phyloP scores from a whole-genome alignment of 1,284 basidiomycete species.

The Lignosus rhinocerotis region DNA sequence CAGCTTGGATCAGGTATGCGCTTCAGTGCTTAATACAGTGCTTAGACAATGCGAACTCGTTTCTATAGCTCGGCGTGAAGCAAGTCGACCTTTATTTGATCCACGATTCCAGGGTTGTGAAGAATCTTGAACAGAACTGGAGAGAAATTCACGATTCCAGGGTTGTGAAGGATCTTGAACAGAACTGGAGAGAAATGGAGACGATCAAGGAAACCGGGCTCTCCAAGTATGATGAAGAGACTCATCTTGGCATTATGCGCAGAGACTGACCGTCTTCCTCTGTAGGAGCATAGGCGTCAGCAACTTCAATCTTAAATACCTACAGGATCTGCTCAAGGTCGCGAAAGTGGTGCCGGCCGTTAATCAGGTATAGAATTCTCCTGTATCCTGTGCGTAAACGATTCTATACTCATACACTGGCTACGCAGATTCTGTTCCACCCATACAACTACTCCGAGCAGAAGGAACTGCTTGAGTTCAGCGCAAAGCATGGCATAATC shows the following conservation, averaged over 20 bases:
- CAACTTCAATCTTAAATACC: conserved; percentile 62
- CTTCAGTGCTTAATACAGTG: neutral
- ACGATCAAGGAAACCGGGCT: conserved; percentile 55
- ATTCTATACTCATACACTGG: no score
- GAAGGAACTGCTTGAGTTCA: conserved; percentile 57
- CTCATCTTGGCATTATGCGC: no score
- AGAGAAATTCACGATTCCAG: no score
- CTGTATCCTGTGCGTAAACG: conserved; percentile 9
- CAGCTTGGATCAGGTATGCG: conserved; percentile 55
- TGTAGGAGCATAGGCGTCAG: conserved; percentile 74
- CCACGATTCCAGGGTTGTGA: conserved; percentile 46
- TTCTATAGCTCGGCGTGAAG: conserved; percentile 54
- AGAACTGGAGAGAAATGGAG: conserved; percentile 65
- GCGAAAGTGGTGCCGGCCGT: conserved; percentile 66
- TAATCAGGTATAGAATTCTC: conserved; percentile 55
- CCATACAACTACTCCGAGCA: conserved; percentile 67
- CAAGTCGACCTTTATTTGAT: conserved; percentile 76
- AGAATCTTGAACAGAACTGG: conserved; percentile 62
- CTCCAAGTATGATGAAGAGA: conserved; percentile 44
- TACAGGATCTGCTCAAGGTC: conserved; percentile 54
- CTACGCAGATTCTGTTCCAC: conserved; percentile 59
- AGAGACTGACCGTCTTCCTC: neutral
- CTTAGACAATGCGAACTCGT: no score
- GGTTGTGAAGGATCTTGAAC: conserved; percentile 44
- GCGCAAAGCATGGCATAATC: conserved; percentile 57